A percentile compares a stretch with the other conserved stretches of the same genome.
Evolutionary conservation across 495 filamentous ascomycete species (phyloP).

Genomic region (Trichoderma erinaceum): DNA sequence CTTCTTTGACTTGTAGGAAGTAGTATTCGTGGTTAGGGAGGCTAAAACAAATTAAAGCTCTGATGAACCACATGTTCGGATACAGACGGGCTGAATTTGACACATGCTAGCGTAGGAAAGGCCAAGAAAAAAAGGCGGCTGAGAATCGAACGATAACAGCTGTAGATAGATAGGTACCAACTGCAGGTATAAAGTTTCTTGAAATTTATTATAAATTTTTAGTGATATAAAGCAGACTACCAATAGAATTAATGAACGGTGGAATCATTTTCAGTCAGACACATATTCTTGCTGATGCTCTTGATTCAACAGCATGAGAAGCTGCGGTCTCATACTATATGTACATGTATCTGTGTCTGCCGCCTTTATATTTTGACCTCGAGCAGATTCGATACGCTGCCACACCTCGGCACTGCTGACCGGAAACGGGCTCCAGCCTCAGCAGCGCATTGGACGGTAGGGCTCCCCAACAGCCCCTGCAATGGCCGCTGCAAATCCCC

Average conservation of each 20-base stretch:
- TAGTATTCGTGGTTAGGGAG: neutral
- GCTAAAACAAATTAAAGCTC: neutral
- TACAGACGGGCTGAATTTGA: neutral
- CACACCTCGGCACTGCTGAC: neutral
- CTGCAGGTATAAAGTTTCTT: too few species aligned
- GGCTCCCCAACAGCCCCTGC: slow-evolving; percentile 8
- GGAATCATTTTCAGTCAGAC: too few species aligned
- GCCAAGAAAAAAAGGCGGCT: neutral
- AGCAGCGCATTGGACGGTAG: slow-evolving; percentile 4
- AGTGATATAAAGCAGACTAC: too few species aligned
- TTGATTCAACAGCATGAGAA: too few species aligned
- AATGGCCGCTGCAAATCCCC: neutral
- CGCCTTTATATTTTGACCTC: neutral
- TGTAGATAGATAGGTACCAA: too few species aligned
- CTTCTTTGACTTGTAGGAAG: too few species aligned
- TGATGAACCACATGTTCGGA: neutral
- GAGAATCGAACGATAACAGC: neutral
- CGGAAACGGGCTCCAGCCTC: neutral
- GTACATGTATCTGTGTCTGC: too few species aligned
- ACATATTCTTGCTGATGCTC: too few species aligned
- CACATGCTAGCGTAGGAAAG: neutral
- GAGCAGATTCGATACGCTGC: neutral
- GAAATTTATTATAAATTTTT: too few species aligned
- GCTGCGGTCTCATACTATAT: too few species aligned
- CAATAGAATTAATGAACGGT: too few species aligned